phyloP scores from a whole-genome alignment of 352 stramenopile species.

The Globisporangium uncinulatum region DNA sequence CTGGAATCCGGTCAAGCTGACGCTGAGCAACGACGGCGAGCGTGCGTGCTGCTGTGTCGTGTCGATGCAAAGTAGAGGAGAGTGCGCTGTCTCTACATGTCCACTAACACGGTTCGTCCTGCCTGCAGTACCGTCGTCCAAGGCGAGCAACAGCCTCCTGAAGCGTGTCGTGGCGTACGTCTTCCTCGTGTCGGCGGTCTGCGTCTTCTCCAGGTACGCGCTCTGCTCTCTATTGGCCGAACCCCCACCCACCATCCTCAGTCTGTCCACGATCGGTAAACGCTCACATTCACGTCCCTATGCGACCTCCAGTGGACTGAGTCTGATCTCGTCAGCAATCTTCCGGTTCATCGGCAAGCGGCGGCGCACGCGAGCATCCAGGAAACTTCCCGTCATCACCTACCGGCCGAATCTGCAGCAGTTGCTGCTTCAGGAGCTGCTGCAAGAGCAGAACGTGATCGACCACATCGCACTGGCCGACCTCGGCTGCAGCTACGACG shows the following conservation, averaged over 20 bases:
- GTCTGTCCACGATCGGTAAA: too few species aligned
- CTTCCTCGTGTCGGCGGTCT: conserved; percentile 75
- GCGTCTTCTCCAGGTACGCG: conserved; percentile 55
- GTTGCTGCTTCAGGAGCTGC: conserved; percentile 33
- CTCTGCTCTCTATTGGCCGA: too few species aligned
- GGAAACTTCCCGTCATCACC: conserved; percentile 47
- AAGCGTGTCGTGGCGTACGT: conserved; percentile 71
- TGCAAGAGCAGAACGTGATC: conserved; percentile 40
- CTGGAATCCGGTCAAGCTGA: conserved; percentile 55
- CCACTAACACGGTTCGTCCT: too few species aligned
- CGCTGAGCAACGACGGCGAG: conserved; percentile 52
- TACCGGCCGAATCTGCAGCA: conserved; percentile 52
- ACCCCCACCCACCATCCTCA: too few species aligned
- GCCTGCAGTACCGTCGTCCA: conserved; percentile 40
- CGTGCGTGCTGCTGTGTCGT: conserved; percentile 24
- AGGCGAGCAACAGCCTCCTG: conserved; percentile 50
- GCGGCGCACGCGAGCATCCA: conserved; percentile 42
- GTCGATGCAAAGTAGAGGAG: too few species aligned
- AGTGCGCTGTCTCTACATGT: too few species aligned
- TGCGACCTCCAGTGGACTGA: conserved; percentile 32
- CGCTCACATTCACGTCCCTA: background rate
- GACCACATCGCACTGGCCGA: conserved; percentile 40
- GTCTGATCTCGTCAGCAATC: conserved; percentile 55
- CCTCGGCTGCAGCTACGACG: conserved; percentile 4
- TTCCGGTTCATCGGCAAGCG: conserved; percentile 61